Percentiles rank a stretch among this genome's conserved stretches.
Conservation (phyloP, 768 basidiomycete genomes). For the Xerocomus brunneocitrinus region DNA sequence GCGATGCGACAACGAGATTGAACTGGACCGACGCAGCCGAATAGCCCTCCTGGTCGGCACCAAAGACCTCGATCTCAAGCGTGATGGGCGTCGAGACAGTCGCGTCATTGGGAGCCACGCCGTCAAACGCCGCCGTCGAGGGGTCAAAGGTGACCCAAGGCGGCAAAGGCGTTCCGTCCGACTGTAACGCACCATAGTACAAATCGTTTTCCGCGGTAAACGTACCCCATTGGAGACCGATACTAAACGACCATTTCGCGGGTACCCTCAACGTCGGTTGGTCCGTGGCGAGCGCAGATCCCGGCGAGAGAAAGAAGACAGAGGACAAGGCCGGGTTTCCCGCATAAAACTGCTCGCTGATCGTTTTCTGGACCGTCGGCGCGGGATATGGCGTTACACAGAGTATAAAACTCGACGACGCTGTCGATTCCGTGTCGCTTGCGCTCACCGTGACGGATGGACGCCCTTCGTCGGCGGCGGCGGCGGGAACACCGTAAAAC, state of each 20-base stretch:
- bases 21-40: slow-evolving; percentile 58
- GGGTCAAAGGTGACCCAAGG: slow-evolving; percentile 72
- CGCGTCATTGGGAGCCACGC: slow-evolving; percentile 58
- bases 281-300: slow-evolving; percentile 50
- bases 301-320: slow-evolving; percentile 59
- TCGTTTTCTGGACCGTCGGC: slow-evolving; percentile 50
- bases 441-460: slow-evolving; percentile 61
- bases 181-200: slow-evolving; percentile 60
- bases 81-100: slow-evolving; percentile 36
- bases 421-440: slow-evolving; percentile 45
- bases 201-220: slow-evolving; percentile 46
- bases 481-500: slow-evolving; percentile 65
- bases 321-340: slow-evolving; percentile 69
- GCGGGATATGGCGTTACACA: slow-evolving; percentile 51
- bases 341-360: slow-evolving; percentile 56
- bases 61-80: slow-evolving; percentile 56
- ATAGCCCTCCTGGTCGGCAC: slow-evolving; percentile 71
- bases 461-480: slow-evolving; percentile 55
- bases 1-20: slow-evolving; percentile 58
- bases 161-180: slow-evolving; percentile 69
- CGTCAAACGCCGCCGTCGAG: slow-evolving; percentile 67
- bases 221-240: slow-evolving; percentile 72
- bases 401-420: slow-evolving; percentile 50
- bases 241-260: slow-evolving; percentile 81
- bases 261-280: slow-evolving; percentile 69